Percentiles rank a stretch among this genome's conserved stretches.
Evolutionary conservation across 176 grass and related monocot genomes (phyloP).

Genomic region (Dendrocalamus sinicus): DNA sequence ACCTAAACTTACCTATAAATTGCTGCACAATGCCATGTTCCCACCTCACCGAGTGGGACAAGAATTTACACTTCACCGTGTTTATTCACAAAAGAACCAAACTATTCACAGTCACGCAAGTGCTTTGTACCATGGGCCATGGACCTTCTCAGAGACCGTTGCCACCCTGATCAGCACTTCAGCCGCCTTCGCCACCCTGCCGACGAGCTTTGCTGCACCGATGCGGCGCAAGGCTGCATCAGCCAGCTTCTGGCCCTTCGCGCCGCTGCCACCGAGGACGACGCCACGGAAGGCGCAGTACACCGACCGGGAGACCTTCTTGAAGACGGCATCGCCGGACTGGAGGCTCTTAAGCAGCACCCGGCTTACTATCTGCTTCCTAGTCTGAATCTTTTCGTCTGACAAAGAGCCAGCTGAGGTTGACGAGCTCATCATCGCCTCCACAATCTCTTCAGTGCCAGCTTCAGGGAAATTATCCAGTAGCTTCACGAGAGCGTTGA

Average conservation of each 20-base stretch:
- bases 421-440: slow-evolving; percentile 55
- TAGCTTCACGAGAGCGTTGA: slow-evolving; percentile 51
- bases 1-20: slow-evolving; percentile 33
- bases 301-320: slow-evolving; percentile 64
- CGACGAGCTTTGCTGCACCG: slow-evolving; percentile 46
- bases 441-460: slow-evolving; percentile 68
- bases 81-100: slow-evolving; percentile 49
- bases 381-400: slow-evolving; percentile 49
- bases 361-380: slow-evolving; percentile 68
- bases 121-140: slow-evolving; percentile 78
- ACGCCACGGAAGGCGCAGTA: slow-evolving; percentile 64
- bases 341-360: slow-evolving; percentile 88
- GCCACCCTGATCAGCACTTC: slow-evolving; percentile 62
- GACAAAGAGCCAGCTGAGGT: slow-evolving; percentile 36
- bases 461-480: slow-evolving; percentile 59
- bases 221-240: slow-evolving; percentile 60
- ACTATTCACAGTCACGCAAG: slow-evolving; percentile 54
- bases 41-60: slow-evolving; percentile 33
- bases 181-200: slow-evolving; percentile 51
- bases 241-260: slow-evolving; percentile 66
- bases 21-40: slow-evolving; percentile 47
- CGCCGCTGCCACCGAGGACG: slow-evolving; percentile 56
- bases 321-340: slow-evolving; percentile 60
- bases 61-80: slow-evolving; percentile 36
- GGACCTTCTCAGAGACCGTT: slow-evolving; percentile 59